Conservation (phyloP, 805 yeast genomes). For the Candida wancherniae region DNA sequence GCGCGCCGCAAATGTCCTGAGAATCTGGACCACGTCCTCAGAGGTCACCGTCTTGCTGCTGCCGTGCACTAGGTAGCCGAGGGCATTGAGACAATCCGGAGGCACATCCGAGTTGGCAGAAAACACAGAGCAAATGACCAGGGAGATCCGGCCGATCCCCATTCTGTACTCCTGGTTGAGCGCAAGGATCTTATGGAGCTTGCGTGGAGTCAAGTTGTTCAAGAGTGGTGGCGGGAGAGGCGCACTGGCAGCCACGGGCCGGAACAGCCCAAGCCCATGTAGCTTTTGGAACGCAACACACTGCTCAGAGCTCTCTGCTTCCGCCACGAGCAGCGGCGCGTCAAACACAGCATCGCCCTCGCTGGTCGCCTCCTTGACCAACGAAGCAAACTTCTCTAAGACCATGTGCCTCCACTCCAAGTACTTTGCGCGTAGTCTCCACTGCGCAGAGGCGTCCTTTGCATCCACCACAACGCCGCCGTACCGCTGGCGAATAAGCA, state of each 20-base stretch:
- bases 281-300: slow-evolving; percentile 4
- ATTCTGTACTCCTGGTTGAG: slow-evolving; percentile 4
- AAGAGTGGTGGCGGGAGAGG: slow-evolving; percentile 1
- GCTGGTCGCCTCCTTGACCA: slow-evolving; percentile 4
- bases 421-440: slow-evolving; percentile 3
- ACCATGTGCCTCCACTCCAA: slow-evolving; percentile 13
- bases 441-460: slow-evolving; percentile 2
- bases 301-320: slow-evolving; percentile 6
- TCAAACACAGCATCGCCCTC: slow-evolving; percentile 2
- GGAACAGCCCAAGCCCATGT: slow-evolving; percentile 3
- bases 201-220: slow-evolving; percentile 1
- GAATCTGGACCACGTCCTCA: slow-evolving; percentile 7
- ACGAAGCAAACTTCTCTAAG: slow-evolving; percentile 6
- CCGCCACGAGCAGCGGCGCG: slow-evolving; percentile 3
- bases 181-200: slow-evolving; percentile 1
- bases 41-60: background rate
- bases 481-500: slow-evolving; percentile 2
- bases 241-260: slow-evolving; percentile 2
- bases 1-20: slow-evolving; percentile 6
- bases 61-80: background rate
- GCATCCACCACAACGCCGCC: slow-evolving; percentile 4
- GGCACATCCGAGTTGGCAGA: background rate
- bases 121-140: slow-evolving; percentile 7
- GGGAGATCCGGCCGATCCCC: slow-evolving; percentile 3
- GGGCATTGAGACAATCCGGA: background rate